Conservation (phyloP, 2,329 filamentous ascomycete species). For the Pochonia chlamydosporia region DNA sequence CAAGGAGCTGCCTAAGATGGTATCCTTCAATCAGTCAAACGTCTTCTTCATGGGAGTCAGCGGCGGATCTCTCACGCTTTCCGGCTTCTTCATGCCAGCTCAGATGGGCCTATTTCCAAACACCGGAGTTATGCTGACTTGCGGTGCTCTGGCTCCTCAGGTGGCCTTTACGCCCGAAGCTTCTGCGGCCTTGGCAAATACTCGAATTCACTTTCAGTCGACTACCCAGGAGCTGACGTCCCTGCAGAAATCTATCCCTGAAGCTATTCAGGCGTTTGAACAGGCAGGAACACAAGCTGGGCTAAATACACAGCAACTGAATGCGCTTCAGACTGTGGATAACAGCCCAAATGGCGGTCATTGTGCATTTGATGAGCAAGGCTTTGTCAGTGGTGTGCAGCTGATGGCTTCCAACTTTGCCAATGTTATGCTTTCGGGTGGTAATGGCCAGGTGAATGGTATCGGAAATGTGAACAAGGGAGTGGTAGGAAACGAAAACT, state of each 20-base stretch:
- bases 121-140: slow-evolving; percentile 49
- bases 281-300: slow-evolving; percentile 37
- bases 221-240: slow-evolving; percentile 43
- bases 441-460: slow-evolving; percentile 42
- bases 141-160: slow-evolving; percentile 48
- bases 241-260: slow-evolving; percentile 45
- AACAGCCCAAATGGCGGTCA: slow-evolving; percentile 50
- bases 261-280: slow-evolving; percentile 45
- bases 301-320: slow-evolving; percentile 37
- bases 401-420: slow-evolving; percentile 48
- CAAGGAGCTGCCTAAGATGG: slow-evolving; percentile 42
- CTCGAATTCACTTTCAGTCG: slow-evolving; percentile 51
- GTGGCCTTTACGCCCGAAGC: slow-evolving; percentile 39
- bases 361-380: slow-evolving; percentile 51
- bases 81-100: slow-evolving; percentile 52
- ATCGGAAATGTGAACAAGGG: slow-evolving; percentile 43
- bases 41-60: slow-evolving; percentile 55
- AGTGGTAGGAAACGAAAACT: slow-evolving; percentile 10
- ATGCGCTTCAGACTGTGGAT: slow-evolving; percentile 49
- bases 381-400: slow-evolving; percentile 51
- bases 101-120: slow-evolving; percentile 46
- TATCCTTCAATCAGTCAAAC: slow-evolving; percentile 45
- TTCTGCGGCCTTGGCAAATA: slow-evolving; percentile 34
- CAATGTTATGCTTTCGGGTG: slow-evolving; percentile 50
- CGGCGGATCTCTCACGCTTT: slow-evolving; percentile 47